These are phyloP conservation scores for Rhynchospora pubera DNA, from an alignment of 176 grass and related monocot genomes.

Conservation along the genomic window DNA sequence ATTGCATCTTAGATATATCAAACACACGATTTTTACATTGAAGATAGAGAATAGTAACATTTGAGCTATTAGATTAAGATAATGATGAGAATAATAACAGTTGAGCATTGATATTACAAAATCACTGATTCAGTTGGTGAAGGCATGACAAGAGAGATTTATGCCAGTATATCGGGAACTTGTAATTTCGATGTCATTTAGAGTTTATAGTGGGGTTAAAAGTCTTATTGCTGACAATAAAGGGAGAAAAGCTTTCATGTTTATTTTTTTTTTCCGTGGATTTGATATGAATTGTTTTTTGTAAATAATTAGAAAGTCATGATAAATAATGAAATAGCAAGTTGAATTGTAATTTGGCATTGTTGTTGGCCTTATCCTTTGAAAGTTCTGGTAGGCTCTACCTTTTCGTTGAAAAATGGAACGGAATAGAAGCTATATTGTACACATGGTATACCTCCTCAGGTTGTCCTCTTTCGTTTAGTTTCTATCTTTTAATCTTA, in stretches of 20 bases:
- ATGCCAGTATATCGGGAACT: background rate
- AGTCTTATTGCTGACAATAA: background rate
- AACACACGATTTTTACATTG: no score
- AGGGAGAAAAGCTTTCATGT: background rate
- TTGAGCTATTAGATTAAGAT: no score
- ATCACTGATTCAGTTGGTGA: slow-evolving; percentile 22
- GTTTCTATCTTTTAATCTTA: background rate
- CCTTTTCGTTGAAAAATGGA: no score
- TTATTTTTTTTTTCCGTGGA: background rate
- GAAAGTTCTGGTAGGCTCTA: background rate
- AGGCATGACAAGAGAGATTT: slow-evolving; percentile 17
- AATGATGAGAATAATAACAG: no score
- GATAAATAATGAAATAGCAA: background rate
- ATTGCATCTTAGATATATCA: no score
- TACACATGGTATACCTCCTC: background rate
- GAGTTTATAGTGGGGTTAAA: background rate
- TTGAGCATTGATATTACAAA: slow-evolving; percentile 31
- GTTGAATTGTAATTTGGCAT: background rate
- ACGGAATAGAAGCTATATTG: background rate
- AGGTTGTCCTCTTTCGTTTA: background rate
- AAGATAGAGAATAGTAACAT: no score
- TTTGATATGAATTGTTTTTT: background rate
- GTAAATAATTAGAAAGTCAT: background rate
- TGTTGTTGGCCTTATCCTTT: background rate
- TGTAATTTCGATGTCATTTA: background rate